A percentile compares a stretch with the other conserved stretches of the same genome.
Evolutionary conservation across 306 rosid species (phyloP).

Genomic region (Lotus japonicus): DNA sequence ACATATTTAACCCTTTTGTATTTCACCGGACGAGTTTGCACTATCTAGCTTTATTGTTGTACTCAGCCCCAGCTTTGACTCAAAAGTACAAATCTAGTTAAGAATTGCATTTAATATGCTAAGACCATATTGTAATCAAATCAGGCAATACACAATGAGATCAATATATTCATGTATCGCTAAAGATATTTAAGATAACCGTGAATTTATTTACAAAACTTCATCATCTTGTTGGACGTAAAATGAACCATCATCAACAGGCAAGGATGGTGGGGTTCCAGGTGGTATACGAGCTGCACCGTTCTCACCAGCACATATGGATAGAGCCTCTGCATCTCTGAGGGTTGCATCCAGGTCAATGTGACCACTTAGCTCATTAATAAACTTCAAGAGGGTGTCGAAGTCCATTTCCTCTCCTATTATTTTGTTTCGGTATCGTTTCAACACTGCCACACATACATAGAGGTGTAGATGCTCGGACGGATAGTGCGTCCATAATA

Average conservation of each 20-base stretch:
- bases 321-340: slow-evolving; percentile 91
- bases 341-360: slow-evolving; percentile 69
- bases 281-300: slow-evolving; percentile 94
- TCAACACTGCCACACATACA: slow-evolving; percentile 82
- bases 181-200: not conserved
- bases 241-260: slow-evolving; percentile 57
- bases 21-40: not conserved
- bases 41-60: not conserved
- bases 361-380: slow-evolving; percentile 84
- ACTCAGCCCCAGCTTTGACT: not conserved
- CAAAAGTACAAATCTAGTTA: not conserved
- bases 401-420: slow-evolving; percentile 95
- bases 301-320: slow-evolving; percentile 85
- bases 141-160: slow-evolving; percentile 11
- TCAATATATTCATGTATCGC: slow-evolving; percentile 5
- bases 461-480: slow-evolving; percentile 95
- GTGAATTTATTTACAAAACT: slow-evolving; percentile 37
- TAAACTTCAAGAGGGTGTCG: slow-evolving; percentile 88
- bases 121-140: not conserved
- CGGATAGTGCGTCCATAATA: slow-evolving; percentile 82
- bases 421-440: slow-evolving; percentile 70
- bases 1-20: too few species aligned
- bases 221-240: slow-evolving; percentile 64
- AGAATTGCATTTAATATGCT: slow-evolving; percentile 12
- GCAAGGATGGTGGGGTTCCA: slow-evolving; percentile 96